phyloP scores from a whole-genome alignment of 148 eudicot genomes.

The Polygonum maritimum region DNA sequence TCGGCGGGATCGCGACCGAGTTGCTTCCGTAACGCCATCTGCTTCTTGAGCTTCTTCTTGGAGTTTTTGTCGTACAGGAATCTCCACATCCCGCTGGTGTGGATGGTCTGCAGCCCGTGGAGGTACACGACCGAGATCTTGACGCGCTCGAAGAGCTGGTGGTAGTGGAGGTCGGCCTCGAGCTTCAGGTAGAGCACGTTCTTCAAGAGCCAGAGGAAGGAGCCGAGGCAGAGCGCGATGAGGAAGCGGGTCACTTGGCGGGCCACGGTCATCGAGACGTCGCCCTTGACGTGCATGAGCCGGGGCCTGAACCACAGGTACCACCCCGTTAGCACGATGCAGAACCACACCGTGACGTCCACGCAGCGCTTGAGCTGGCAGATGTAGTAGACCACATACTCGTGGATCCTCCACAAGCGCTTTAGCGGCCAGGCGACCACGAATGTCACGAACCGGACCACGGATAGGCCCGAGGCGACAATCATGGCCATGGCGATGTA shows the following conservation, averaged over 20 bases:
- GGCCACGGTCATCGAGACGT: background rate
- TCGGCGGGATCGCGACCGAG: background rate
- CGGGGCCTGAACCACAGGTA: constrained; percentile 5
- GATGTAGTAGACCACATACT: background rate
- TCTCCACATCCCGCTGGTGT: background rate
- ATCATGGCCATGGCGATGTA: background rate
- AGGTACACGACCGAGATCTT: background rate
- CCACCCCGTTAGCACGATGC: background rate
- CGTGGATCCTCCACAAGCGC: constrained; percentile 1
- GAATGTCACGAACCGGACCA: background rate
- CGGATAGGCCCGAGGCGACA: background rate
- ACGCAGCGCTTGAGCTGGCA: background rate
- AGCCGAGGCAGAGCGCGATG: background rate
- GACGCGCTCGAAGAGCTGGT: constrained; percentile 1
- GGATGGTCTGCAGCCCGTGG: constrained; percentile 3
- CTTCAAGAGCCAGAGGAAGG: constrained; percentile 6
- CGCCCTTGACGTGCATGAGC: background rate
- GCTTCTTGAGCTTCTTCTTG: background rate
- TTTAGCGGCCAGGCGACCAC: background rate
- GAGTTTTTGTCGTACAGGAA: background rate
- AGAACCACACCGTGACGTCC: constrained; percentile 8
- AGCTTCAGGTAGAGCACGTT: constrained; percentile 6
- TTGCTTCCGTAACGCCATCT: background rate
- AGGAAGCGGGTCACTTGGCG: constrained; percentile 1
- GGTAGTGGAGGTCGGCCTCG: constrained; percentile 8